phyloP scores from a whole-genome alignment of 2,329 filamentous ascomycete species.

The Chaetomiaceae sp. region DNA sequence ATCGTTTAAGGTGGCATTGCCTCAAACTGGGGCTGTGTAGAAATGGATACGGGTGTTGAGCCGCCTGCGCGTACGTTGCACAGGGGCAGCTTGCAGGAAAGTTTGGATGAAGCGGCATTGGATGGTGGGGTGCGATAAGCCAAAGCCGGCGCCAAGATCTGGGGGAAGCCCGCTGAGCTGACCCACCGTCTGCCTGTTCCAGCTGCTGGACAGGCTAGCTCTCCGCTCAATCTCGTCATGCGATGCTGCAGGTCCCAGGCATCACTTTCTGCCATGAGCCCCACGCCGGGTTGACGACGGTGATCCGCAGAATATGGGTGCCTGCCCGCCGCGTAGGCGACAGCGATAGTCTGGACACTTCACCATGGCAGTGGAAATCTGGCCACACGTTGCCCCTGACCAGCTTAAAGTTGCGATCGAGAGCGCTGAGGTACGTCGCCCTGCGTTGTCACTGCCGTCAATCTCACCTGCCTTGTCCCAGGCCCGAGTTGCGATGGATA shows the following conservation, averaged over 20 bases:
- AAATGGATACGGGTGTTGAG: no score
- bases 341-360: constrained; percentile 10
- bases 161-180: no score
- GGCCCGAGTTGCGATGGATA: constrained; percentile 11
- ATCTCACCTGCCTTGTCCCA: no score
- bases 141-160: neutral
- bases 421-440: constrained; percentile 48
- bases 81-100: no score
- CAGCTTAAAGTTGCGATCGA: constrained; percentile 46
- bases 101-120: neutral
- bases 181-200: constrained; percentile 16
- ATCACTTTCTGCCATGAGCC: constrained; percentile 5
- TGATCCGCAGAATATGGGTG: constrained; percentile 22
- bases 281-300: neutral
- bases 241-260: constrained; percentile 8
- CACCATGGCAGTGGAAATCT: constrained; percentile 53
- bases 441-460: no score
- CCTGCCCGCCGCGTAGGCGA: constrained; percentile 16
- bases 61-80: no score
- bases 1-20: no score
- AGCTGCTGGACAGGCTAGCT: neutral
- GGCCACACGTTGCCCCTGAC: constrained; percentile 46
- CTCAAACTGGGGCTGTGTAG: no score
- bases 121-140: neutral
- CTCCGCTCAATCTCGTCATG: constrained; percentile 12